A percentile compares a stretch with the other conserved stretches of the same genome.
phyloP scores from a whole-genome alignment of 2,329 filamentous ascomycete species.

The Leptographium flavum region DNA sequence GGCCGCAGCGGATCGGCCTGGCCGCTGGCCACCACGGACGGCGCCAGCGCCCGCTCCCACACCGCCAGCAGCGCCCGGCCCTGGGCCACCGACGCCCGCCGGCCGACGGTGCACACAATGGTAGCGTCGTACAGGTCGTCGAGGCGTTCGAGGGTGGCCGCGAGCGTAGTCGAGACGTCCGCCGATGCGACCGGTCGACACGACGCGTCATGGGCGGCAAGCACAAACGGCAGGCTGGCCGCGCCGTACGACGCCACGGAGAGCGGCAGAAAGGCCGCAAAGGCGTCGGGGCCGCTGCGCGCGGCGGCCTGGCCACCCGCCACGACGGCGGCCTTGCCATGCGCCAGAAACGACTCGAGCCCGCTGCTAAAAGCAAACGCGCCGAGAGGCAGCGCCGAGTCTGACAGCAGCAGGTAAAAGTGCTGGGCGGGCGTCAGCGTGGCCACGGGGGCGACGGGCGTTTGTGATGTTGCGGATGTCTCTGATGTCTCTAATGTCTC shows the following conservation, averaged over 20 bases:
- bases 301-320: background rate
- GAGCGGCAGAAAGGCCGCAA: slow-evolving; percentile 53
- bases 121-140: slow-evolving; percentile 62
- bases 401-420: slow-evolving; percentile 62
- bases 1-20: slow-evolving; percentile 16
- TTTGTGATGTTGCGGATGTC: no score
- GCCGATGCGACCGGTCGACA: no score
- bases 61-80: slow-evolving; percentile 60
- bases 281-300: slow-evolving; percentile 26
- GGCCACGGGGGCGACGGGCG: background rate
- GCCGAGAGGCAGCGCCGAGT: slow-evolving; percentile 68
- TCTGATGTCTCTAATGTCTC: no score
- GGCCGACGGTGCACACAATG: slow-evolving; percentile 64
- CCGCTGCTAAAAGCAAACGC: slow-evolving; percentile 81
- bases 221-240: slow-evolving; percentile 60
- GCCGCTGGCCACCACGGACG: slow-evolving; percentile 5
- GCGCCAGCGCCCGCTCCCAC: slow-evolving; percentile 57
- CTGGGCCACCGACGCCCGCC: slow-evolving; percentile 61
- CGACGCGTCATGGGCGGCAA: slow-evolving; percentile 43
- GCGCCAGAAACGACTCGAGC: slow-evolving; percentile 68
- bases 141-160: slow-evolving; percentile 40
- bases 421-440: slow-evolving; percentile 28
- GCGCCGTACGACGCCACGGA: slow-evolving; percentile 59
- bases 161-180: background rate
- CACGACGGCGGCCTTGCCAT: slow-evolving; percentile 24